Base-by-base conservation (phyloP, 2,329 filamentous ascomycete species). In the Fusarium redolens region DNA sequence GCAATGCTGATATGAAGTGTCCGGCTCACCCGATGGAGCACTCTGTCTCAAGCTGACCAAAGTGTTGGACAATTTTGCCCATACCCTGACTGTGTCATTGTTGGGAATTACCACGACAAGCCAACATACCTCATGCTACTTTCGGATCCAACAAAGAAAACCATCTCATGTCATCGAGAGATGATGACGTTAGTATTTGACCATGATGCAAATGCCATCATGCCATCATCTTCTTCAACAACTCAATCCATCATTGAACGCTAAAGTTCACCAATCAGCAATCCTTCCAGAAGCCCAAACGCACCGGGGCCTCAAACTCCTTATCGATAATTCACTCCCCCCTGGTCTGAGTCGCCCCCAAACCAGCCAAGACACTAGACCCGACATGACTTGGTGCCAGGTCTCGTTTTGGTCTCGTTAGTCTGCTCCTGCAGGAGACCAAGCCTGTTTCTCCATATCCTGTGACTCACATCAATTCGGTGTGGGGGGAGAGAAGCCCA, bases 391-490 rank as follows among this genome's bases (percentile, higher is more conserved):
- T 51, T 77, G 70, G 73, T 50, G 63, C 43, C 65, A 69, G 61
- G 75, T 64, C 72, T 73, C 62, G 73, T 77, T 77, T 74, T 67
- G 75, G 71, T 54, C 57, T 74, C 65, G 68, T 57, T 71, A 64
- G 61, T 70, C 56, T 67, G 68, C 50, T 60, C 74, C 66, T 74
- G 68, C 56, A 47, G 68, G 43, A 74, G 66, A 52, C 59, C 55
- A 69, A 74, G 68, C 73, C 68, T 74, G 64, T 62, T 77, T 70
- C 64, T 71, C 60, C 59, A 64, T 69, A 70, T 73, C 72, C 67
- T 78, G 76, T 78, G 76, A 78, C 76, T 78, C 76, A 78, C 65
- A 75, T 64, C 58, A 62, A 59, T 62, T 73, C 57, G 55, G 68
- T 74, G 73, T 72, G 69, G 71, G 61, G 62, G 65, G 61, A 55